Evolutionary conservation across 371 early-diverging fungal genomes (phyloP).

Genomic region (Dichotomocladium elegans): DNA sequence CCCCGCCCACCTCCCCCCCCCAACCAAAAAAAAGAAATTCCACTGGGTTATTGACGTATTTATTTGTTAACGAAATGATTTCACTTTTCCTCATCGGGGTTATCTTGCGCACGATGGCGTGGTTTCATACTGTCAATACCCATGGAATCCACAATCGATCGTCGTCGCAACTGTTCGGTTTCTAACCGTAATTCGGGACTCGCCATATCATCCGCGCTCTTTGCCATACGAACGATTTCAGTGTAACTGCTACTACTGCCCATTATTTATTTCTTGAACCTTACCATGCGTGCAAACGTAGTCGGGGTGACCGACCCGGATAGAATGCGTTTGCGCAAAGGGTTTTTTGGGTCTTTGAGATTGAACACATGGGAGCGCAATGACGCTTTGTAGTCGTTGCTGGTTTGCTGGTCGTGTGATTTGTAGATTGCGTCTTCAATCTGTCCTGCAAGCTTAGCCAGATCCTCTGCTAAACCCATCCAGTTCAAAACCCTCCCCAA

Average conservation of each 20-base stretch:
- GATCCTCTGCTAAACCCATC: too few species aligned
- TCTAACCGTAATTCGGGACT: conserved; percentile 9
- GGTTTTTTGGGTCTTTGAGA: conserved; percentile 15
- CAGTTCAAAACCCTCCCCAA: too few species aligned
- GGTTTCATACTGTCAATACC: conserved; percentile 14
- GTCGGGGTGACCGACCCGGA: conserved; percentile 10
- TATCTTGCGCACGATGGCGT: conserved; percentile 15
- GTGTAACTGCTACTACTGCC: neutral
- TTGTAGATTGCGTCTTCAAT: conserved; percentile 15
- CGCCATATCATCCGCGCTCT: conserved; percentile 17
- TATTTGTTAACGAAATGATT: neutral
- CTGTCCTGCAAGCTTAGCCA: conserved; percentile 12
- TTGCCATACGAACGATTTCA: neutral
- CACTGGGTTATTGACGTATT: too few species aligned
- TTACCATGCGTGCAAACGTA: conserved; percentile 13
- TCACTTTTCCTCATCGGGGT: conserved; percentile 11
- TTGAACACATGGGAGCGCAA: conserved; percentile 18
- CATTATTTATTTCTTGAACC: neutral
- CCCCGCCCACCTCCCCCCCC: neutral
- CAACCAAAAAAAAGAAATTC: too few species aligned
- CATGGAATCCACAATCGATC: conserved; percentile 19
- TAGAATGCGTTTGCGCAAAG: conserved; percentile 10
- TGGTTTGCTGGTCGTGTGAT: conserved; percentile 5
- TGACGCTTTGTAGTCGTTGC: conserved; percentile 16
- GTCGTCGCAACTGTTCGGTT: conserved; percentile 16